Evolutionary conservation across 2,329 filamentous ascomycete genomes (phyloP), one percentile per base, ranked within the genome.

Genomic region (Alternaria incomplexa): DNA sequence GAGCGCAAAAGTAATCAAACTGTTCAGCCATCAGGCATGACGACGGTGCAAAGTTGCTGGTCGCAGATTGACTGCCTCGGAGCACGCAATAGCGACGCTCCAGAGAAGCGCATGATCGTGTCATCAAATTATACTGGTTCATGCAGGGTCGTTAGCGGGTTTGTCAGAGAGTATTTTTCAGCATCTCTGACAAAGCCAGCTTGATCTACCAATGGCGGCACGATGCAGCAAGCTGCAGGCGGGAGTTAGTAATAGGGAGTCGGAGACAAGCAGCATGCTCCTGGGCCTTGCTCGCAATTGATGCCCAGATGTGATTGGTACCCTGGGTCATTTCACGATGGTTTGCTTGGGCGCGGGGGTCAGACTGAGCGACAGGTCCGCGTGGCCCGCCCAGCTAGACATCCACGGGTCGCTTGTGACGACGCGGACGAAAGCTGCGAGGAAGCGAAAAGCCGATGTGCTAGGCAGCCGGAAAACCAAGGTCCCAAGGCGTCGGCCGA

Each of bases 151-250:
- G 26, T 44, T 61, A 58, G 64, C 43, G 62, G 62, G 45, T 73
- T 73, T 75, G 72, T 73, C 73, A 75, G 67, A 69, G 52, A 58
- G 55, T 67, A 71, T 74, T 74, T 62, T 71, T 72, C 70, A 74
- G 71, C 73, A 73, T 44, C 17, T 45, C 36, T 73, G 55, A 69
- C 70, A 72, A 72, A 71, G 66, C 69, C 52, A 58, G 51, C 52
- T 22, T 17, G 28, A 17, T 30, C 57, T 55, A 50, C 69, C 71
- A 75, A 73, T 73, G 30, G 69, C 22, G 56, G 48, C 53, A n/a
- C 15, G 58, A 55, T 46, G 55, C 50, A 30, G 43, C 32, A 20
- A 32, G 15, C 8, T 40, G 58, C 40, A 62, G 26, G 56, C 28
- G 32, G 61, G 47, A 46, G 44, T 13, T 25, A 13, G 25, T 28